phyloP scores from a whole-genome alignment of 2,329 filamentous ascomycete species.

The Colletotrichum lini region DNA sequence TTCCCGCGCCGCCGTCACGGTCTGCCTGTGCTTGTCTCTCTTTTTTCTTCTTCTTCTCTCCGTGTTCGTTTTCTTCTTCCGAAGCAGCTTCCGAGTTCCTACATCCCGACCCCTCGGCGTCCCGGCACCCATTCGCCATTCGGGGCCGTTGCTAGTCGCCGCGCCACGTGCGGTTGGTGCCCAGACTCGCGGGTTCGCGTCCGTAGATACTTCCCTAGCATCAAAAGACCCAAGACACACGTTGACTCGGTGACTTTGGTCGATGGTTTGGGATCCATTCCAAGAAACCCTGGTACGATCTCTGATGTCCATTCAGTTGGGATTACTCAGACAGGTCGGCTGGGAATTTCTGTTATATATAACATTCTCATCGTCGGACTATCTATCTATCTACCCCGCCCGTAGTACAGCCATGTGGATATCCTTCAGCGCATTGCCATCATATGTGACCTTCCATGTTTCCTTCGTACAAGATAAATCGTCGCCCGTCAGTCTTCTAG shows the following conservation, averaged over 20 bases:
- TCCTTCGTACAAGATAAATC: not conserved
- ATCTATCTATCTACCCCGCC: conserved; percentile 10
- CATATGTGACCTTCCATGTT: conserved; percentile 21
- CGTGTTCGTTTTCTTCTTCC: not conserved
- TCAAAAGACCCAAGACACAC: not conserved
- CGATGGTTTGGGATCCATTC: not conserved
- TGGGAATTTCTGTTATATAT: not conserved
- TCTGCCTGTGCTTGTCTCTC: not conserved
- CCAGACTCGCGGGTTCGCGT: not conserved
- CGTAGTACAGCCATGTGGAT: conserved; percentile 18
- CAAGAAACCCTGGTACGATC: not conserved
- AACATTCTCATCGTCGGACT: not conserved
- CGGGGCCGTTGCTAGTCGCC: not conserved
- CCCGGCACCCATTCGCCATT: not conserved
- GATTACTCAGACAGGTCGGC: not conserved
- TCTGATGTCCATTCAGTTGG: not conserved
- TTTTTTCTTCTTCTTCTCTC: too few species aligned
- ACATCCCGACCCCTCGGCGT: not conserved
- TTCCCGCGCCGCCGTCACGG: not conserved
- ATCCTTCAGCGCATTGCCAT: conserved; percentile 14
- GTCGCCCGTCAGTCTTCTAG: conserved; percentile 6
- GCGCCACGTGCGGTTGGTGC: not conserved
- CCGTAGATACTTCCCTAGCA: not conserved
- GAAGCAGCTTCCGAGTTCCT: not conserved
- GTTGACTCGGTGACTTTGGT: not conserved